Evolutionary conservation across 2,329 filamentous ascomycete genomes (phyloP), one percentile per base, ranked within the genome.

Genomic region (Corinectria fuckeliana): DNA sequence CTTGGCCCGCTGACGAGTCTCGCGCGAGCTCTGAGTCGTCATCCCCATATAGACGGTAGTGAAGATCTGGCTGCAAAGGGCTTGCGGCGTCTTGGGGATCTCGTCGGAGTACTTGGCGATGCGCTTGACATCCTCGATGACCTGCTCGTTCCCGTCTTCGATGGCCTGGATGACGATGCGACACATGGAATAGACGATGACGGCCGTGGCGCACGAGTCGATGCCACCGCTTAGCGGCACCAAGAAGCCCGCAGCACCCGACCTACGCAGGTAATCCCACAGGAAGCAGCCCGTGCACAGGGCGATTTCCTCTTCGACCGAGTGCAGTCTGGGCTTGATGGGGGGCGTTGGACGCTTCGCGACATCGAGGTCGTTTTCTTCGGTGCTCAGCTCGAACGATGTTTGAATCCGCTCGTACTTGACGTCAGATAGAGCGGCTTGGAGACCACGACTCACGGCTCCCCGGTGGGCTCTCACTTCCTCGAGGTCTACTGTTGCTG

Each of bases 401-500:
- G 62, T 59, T 48, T 69, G 59, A 7, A 69, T 64, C 55, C 66
- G 52, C 5, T 67, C 54, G 16, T 66, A 69, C 9, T 65, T 63
- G 6, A 38, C 58, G 10, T 45, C 32, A 5, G 55, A 53, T 18
- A 49, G 39, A 56, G 84, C 80, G 7, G 86, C 83, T 70, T 91
- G 89, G 20, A 86, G 70, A 6, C 83, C 82, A 53, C 87, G 80
- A 11, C 83, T 84, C 8, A 83, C 80, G 0, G 82, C 76, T 6
- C 77, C 84, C 0, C 90, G 79, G 66, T 81, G 88, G 1, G 82
- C 78, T 28, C 89, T 79, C 5, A 93, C 89, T 62, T 91, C 88
- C 68, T 94, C 91, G 3, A 91, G 77, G 65, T 90, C 88, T 3
- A 90, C 79, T 0, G 87, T 90, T 1, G 88, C 88, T 2, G 82